A percentile compares a stretch with the other conserved stretches of the same genome.
These are phyloP conservation scores for Lactifluus pinguis DNA, from an alignment of 768 basidiomycete genomes.

Conservation along the genomic window DNA sequence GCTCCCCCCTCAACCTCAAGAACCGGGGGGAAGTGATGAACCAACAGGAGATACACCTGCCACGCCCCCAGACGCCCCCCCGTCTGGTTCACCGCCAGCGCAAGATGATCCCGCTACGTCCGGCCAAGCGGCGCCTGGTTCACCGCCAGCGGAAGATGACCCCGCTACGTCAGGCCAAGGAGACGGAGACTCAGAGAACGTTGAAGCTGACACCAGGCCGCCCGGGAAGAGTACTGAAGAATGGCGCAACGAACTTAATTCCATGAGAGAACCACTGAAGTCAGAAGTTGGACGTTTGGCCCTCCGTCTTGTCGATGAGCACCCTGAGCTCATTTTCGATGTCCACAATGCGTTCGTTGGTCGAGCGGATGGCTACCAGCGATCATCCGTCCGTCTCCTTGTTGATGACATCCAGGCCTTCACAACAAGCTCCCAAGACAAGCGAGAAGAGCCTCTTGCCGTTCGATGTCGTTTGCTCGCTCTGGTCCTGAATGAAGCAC, in stretches of 20 bases:
- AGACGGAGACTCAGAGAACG: background rate
- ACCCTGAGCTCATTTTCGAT: slow-evolving; percentile 84
- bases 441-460: slow-evolving; percentile 66
- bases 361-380: slow-evolving; percentile 46
- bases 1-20: slow-evolving; percentile 25
- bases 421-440: slow-evolving; percentile 54
- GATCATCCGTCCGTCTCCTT: slow-evolving; percentile 59
- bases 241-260: slow-evolving; percentile 57
- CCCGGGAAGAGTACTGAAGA: slow-evolving; percentile 48
- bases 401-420: slow-evolving; percentile 70
- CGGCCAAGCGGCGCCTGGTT: slow-evolving; percentile 12
- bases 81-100: slow-evolving; percentile 23
- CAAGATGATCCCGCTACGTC: slow-evolving; percentile 24
- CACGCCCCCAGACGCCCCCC: slow-evolving; percentile 1
- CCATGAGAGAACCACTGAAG: slow-evolving; percentile 56
- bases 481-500: slow-evolving; percentile 68
- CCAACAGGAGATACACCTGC: slow-evolving; percentile 18
- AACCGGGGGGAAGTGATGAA: slow-evolving; percentile 14
- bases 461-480: slow-evolving; percentile 83
- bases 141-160: slow-evolving; percentile 26
- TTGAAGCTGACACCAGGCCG: slow-evolving; percentile 8
- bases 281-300: slow-evolving; percentile 58
- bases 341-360: slow-evolving; percentile 75
- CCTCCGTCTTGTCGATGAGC: slow-evolving; percentile 74
- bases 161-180: slow-evolving; percentile 18